Percentiles rank a stretch among this genome's conserved stretches.
Evolutionary conservation across 2,329 filamentous ascomycete species (phyloP).

Genomic region (Zymoseptoria crescenta): DNA sequence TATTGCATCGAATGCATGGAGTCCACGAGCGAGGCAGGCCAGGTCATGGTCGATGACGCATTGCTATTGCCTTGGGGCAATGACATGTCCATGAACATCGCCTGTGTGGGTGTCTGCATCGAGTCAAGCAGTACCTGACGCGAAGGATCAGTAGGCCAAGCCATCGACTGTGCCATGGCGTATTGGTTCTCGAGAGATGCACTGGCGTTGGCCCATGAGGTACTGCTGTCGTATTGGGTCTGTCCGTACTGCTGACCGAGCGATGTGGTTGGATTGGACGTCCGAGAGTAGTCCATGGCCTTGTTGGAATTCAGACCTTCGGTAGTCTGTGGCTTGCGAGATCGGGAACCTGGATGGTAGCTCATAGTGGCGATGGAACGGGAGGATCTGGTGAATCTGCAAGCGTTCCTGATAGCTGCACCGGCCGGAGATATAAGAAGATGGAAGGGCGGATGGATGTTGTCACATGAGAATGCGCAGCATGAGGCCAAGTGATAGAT

Average conservation of each 20-base stretch:
- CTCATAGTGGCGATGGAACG: not conserved
- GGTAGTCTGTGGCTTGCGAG: not conserved
- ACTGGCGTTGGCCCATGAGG: slow-evolving; percentile 1
- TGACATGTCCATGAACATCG: slow-evolving; percentile 5
- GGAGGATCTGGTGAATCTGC: not conserved
- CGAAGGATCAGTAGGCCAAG: slow-evolving; percentile 9
- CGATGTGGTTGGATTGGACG: not conserved
- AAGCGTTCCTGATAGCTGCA: not conserved
- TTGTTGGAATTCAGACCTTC: not conserved
- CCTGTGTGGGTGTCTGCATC: slow-evolving; percentile 13
- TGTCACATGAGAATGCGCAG: not conserved
- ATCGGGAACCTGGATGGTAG: not conserved
- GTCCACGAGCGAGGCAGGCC: not conserved
- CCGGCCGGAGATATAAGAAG: not conserved
- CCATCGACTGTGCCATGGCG: slow-evolving; percentile 10
- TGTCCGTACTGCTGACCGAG: not conserved
- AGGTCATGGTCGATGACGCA: not conserved
- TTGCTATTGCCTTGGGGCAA: not conserved
- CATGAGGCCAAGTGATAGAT: not conserved
- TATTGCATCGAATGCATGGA: not conserved
- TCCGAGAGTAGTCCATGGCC: not conserved
- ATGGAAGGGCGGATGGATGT: not conserved
- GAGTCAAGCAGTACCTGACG: slow-evolving; percentile 6
- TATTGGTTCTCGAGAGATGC: slow-evolving; percentile 8
- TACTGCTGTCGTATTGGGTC: not conserved